Evolutionary conservation across 768 basidiomycete genomes (phyloP).

Genomic region (Boletus barrowsii): DNA sequence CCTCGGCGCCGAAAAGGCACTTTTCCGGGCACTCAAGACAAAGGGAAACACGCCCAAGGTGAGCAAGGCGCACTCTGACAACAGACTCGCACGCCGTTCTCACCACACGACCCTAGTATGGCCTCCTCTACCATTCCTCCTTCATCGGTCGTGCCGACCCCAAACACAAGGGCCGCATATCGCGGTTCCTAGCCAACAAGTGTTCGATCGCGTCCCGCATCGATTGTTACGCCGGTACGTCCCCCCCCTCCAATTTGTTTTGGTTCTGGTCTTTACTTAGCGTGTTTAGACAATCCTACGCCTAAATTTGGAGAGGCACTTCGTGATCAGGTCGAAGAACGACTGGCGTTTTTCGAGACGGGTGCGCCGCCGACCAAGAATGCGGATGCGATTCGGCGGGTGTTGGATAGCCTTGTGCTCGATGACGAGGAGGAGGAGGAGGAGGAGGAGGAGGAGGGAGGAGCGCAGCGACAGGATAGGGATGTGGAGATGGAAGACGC

Average conservation of each 20-base stretch:
- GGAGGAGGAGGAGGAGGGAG: conserved; percentile 46
- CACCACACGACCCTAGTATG: conserved; percentile 59
- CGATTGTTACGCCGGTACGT: conserved; percentile 85
- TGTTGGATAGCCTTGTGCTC: conserved; percentile 71
- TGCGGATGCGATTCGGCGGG: conserved; percentile 87
- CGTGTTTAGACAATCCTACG: conserved; percentile 69
- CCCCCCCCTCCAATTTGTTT: not conserved
- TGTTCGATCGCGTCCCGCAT: conserved; percentile 96
- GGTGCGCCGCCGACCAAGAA: conserved; percentile 89
- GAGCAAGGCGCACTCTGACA: not conserved
- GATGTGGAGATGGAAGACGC: conserved; percentile 46
- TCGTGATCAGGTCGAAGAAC: conserved; percentile 91
- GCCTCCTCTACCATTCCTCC: conserved; percentile 94
- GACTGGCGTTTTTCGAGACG: conserved; percentile 90
- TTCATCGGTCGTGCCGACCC: conserved; percentile 95
- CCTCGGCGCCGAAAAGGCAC: conserved; percentile 94
- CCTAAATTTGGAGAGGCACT: conserved; percentile 95
- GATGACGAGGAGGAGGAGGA: conserved; percentile 62
- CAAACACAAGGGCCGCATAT: conserved; percentile 96
- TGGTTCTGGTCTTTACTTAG: too few relatives aligned
- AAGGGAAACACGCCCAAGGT: conserved; percentile 99
- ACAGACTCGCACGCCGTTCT: not conserved
- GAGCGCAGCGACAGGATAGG: not conserved
- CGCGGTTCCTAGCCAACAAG: conserved; percentile 98
- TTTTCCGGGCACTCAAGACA: conserved; percentile 96